Conservation (phyloP, 805 yeast species). For the Scheffersomyces amazonensis region DNA sequence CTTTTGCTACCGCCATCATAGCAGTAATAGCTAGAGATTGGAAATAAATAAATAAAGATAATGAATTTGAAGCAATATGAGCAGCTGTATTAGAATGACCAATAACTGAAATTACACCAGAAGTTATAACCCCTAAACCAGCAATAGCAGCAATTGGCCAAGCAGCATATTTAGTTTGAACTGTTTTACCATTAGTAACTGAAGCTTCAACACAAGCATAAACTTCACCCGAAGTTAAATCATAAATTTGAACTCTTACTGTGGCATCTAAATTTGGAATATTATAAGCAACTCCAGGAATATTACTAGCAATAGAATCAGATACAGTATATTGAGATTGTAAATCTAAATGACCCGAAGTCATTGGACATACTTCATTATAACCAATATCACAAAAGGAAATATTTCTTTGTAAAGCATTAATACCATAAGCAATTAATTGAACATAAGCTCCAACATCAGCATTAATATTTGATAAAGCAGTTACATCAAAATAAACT, state of each 20-base stretch:
- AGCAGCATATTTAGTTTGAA: conserved; percentile 84
- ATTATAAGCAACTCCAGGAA: conserved; percentile 85
- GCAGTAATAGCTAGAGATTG: conserved; percentile 89
- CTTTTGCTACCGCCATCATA: conserved; percentile 90
- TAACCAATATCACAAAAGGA: conserved; percentile 60
- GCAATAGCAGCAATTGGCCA: conserved; percentile 96
- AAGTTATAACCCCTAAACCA: conserved; percentile 81
- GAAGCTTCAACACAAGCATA: conserved; percentile 93
- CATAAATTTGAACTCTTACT: conserved; percentile 64
- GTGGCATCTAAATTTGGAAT: conserved; percentile 94
- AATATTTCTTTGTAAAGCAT: conserved; percentile 51
- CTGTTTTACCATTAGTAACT: conserved; percentile 86
- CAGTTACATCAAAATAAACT: conserved; percentile 66
- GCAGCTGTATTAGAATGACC: conserved; percentile 94
- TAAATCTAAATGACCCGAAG: conserved; percentile 83
- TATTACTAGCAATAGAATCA: conserved; percentile 38
- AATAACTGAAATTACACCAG: conserved; percentile 80
- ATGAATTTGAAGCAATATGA: conserved; percentile 94
- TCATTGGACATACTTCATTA: conserved; percentile 69
- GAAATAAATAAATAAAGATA: conserved; percentile 89
- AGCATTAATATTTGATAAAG: conserved; percentile 67
- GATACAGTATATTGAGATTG: conserved; percentile 46
- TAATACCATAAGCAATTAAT: conserved; percentile 79
- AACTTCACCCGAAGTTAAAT: conserved; percentile 40
- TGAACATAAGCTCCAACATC: conserved; percentile 64